Evolutionary conservation across 2,329 filamentous ascomycete genomes (phyloP).

Genomic region (Fusarium mundagurra): DNA sequence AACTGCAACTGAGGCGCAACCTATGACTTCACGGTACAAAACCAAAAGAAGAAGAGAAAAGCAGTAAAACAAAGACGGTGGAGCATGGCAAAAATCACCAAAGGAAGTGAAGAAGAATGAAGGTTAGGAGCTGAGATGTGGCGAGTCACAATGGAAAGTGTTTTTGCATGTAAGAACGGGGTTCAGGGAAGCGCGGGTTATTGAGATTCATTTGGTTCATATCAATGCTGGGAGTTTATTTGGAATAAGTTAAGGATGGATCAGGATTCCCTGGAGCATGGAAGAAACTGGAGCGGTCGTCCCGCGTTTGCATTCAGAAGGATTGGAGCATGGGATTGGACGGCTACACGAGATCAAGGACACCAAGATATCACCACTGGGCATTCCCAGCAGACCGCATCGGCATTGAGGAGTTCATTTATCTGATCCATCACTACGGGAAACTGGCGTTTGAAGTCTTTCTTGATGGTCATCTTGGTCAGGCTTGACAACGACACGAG

Average conservation of each 20-base stretch:
- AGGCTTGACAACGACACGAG: neutral
- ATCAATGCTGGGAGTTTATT: slow-evolving; percentile 35
- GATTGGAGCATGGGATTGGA: slow-evolving; percentile 35
- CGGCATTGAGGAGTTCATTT: slow-evolving; percentile 26
- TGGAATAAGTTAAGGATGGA: slow-evolving; percentile 20
- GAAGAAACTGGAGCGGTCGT: slow-evolving; percentile 35
- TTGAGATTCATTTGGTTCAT: slow-evolving; percentile 17
- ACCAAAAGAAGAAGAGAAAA: neutral
- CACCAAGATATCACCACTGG: slow-evolving; percentile 27
- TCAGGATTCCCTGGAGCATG: slow-evolving; percentile 29
- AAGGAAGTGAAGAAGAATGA: neutral
- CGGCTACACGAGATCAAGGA: slow-evolving; percentile 38
- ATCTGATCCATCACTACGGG: slow-evolving; percentile 23
- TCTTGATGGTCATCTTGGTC: neutral
- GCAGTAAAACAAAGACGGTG: neutral
- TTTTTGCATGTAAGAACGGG: slow-evolving; percentile 5
- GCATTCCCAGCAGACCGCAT: slow-evolving; percentile 22
- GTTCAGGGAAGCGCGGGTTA: slow-evolving; percentile 1
- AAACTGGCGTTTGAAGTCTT: slow-evolving; percentile 29
- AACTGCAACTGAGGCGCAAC: neutral
- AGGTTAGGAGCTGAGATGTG: neutral
- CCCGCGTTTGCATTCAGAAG: slow-evolving; percentile 38
- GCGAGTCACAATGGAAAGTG: neutral
- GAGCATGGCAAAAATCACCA: neutral
- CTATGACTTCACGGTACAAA: neutral